Conservation (phyloP, 306 rosid species). For the Leucaena leucocephala region DNA sequence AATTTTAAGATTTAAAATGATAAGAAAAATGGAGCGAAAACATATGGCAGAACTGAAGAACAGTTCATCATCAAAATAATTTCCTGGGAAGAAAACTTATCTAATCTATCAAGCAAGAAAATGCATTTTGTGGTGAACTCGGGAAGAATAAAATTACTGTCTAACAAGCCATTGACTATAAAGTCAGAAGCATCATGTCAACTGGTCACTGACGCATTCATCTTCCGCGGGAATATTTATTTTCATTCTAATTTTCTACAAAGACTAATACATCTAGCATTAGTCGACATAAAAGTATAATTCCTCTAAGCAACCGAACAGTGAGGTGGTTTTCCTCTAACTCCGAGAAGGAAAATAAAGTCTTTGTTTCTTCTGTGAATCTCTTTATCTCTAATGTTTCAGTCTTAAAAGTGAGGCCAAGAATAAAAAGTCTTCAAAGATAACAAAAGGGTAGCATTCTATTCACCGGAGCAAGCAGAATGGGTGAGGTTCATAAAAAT, state of each 20-base stretch:
- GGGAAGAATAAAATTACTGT: not conserved
- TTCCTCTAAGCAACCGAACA: not conserved
- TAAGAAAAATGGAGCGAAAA: not conserved
- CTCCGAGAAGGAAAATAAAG: not conserved
- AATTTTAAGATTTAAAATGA: constrained; percentile 9
- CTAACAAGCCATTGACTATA: not conserved
- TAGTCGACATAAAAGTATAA: not conserved
- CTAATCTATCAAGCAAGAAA: not conserved
- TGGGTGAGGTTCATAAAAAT: not conserved
- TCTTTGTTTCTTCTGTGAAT: not conserved
- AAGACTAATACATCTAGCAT: not conserved
- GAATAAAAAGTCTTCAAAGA: not conserved
- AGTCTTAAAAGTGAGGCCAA: not conserved
- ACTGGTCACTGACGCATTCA: not conserved
- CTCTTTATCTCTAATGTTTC: not conserved
- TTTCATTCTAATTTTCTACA: not conserved
- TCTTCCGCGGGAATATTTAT: not conserved
- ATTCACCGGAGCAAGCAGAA: not conserved
- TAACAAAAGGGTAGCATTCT: no score
- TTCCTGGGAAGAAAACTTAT: constrained; percentile 5
- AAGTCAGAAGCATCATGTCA: no score
- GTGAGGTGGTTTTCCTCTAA: not conserved
- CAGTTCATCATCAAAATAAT: not conserved
- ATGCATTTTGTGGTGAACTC: not conserved
- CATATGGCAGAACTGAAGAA: not conserved